These are phyloP conservation scores for Cordyceps cicadae DNA, from an alignment of 2,329 filamentous ascomycete species.

Conservation along the genomic window DNA sequence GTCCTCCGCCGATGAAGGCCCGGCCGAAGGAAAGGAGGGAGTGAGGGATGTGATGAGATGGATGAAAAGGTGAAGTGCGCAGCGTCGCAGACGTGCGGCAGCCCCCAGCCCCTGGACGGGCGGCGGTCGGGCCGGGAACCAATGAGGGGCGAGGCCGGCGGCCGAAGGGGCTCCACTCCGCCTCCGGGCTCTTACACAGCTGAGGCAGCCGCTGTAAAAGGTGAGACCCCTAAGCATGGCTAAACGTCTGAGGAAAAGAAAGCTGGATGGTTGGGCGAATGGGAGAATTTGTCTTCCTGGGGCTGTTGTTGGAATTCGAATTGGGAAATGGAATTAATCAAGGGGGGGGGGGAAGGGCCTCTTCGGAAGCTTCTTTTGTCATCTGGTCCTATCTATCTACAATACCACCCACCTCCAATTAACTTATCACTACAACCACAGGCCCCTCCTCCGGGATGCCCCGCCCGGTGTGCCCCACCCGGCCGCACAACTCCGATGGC, in stretches of 20 bases:
- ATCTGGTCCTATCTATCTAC: background rate
- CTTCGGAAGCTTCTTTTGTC: background rate
- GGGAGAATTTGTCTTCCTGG: background rate
- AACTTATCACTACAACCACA: no score
- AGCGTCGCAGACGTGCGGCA: constrained; percentile 10
- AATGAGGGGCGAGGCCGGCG: background rate
- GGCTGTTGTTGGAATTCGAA: background rate
- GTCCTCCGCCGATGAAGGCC: background rate
- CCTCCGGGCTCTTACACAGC: constrained; percentile 7
- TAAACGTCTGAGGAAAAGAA: constrained; percentile 2
- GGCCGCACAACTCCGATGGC: background rate
- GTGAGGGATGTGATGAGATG: background rate
- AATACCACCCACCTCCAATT: background rate
- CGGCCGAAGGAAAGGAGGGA: background rate
- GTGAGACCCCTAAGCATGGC: background rate
- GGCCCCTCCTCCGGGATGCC: background rate
- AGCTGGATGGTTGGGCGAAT: background rate
- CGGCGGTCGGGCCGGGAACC: background rate
- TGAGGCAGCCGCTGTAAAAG: constrained; percentile 4
- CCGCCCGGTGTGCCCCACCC: background rate
- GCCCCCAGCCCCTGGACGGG: background rate
- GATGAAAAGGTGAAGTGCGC: background rate
- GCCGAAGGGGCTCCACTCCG: background rate
- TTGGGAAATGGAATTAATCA: no score
- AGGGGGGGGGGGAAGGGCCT: background rate